Conservation (phyloP, 2,329 filamentous ascomycete species). For the Hirsutella rhossiliensis region DNA sequence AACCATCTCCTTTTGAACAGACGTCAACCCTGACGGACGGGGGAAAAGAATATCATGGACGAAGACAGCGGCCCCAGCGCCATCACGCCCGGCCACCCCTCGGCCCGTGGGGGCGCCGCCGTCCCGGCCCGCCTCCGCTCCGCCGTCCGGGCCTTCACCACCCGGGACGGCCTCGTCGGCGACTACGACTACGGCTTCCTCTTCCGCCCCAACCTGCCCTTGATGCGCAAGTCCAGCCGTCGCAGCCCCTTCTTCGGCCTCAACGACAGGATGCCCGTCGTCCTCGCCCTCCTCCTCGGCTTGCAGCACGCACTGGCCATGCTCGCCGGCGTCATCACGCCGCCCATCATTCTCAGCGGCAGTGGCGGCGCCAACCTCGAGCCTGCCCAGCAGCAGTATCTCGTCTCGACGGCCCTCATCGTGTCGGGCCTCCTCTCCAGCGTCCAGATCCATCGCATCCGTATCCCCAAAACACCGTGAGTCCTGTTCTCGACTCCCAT, state of each 20-base stretch:
- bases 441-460: slow-evolving; percentile 68
- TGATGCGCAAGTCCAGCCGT: slow-evolving; percentile 47
- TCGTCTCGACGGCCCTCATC: slow-evolving; percentile 68
- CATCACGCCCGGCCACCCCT: slow-evolving; percentile 28
- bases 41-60: slow-evolving; percentile 28
- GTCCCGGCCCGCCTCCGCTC: slow-evolving; percentile 8
- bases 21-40: no score
- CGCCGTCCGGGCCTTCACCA: slow-evolving; percentile 31
- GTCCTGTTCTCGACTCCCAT: slow-evolving; percentile 9
- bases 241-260: slow-evolving; percentile 71
- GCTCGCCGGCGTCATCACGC: slow-evolving; percentile 64
- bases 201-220: slow-evolving; percentile 72
- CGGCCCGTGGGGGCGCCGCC: slow-evolving; percentile 17
- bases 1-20: no score
- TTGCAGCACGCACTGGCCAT: slow-evolving; percentile 72
- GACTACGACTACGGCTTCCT: slow-evolving; percentile 85
- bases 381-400: slow-evolving; percentile 54
- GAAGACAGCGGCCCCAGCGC: slow-evolving; percentile 41
- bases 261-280: slow-evolving; percentile 63
- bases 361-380: slow-evolving; percentile 51
- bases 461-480: slow-evolving; percentile 52
- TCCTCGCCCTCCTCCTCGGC: slow-evolving; percentile 62
- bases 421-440: slow-evolving; percentile 64
- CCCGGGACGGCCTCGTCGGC: slow-evolving; percentile 64
- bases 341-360: slow-evolving; percentile 59